Evolutionary conservation across 345 rosid species (phyloP), one percentile per base, ranked within the genome.

Genomic region (Noccaea bulbosa): DNA sequence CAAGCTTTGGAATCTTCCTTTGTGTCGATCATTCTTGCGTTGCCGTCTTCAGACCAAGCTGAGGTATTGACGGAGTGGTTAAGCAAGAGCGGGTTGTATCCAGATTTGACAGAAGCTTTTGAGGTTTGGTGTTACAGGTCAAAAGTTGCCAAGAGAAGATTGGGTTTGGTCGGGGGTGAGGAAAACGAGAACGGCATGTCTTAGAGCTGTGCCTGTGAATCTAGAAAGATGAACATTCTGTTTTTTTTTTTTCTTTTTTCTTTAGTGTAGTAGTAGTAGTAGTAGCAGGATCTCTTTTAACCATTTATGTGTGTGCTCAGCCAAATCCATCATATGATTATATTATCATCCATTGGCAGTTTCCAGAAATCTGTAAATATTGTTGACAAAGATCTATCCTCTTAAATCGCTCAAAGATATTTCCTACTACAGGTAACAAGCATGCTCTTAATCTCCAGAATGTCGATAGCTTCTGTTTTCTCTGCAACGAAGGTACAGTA

Each of bases 51-150:
- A n/a, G 87, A 93, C 35, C 97, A 87, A 70, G 88, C 97, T 22
- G 86, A 85, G 81, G 85, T 93, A 81, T 77, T 93, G 80, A 80
- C 84, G 2, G 94, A 87, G 51, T 93, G 98, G 98, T 75, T 91
- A 65, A 80, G 76, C 11, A 77, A 66, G 59, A 83, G 79, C 7
- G 82, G 84, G 51, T 74, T 80, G 65, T 93, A 91, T 84, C 98
- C 97, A 11, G 96, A 93, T 78, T 80, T 93, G 68, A 87, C 94
- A 0, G 96, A 93, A 78, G 98, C 91, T 49, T 91, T 91, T 65
- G 97, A 93, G 74, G 83, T 83, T 47, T 93, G 97, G 98, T 88
- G 97, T 80, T 86, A 79, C 73, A 79, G 94, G 77, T 83, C 96
- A 62, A 90, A 88, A 80, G 86, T 85, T 16, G 90, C 96, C 30